Conservation (phyloP, 805 yeast genomes). For the Brettanomyces bruxellensis region DNA sequence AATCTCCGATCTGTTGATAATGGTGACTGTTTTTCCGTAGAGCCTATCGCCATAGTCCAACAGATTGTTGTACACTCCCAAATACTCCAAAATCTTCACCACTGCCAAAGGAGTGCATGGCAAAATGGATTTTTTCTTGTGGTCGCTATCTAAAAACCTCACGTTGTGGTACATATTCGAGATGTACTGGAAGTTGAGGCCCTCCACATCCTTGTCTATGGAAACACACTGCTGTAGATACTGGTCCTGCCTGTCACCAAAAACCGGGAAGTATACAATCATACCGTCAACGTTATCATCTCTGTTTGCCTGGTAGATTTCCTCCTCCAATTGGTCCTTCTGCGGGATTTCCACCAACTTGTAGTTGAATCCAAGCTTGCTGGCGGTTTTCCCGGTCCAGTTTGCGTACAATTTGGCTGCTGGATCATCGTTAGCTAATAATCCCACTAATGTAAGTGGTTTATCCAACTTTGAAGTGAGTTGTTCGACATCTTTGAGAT, state of each 20-base stretch:
- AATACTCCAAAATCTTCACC: slow-evolving; percentile 84
- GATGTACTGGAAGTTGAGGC: slow-evolving; percentile 81
- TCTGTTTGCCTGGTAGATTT: slow-evolving; percentile 70
- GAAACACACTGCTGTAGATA: slow-evolving; percentile 89
- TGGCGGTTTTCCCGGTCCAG: slow-evolving; percentile 91
- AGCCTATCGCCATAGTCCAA: slow-evolving; percentile 85
- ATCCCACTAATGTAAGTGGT: slow-evolving; percentile 78
- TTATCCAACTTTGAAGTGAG: slow-evolving; percentile 43
- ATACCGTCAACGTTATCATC: slow-evolving; percentile 79
- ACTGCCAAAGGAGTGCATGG: slow-evolving; percentile 97
- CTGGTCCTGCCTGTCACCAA: slow-evolving; percentile 91
- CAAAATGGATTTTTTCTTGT: slow-evolving; percentile 69
- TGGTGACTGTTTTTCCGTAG: slow-evolving; percentile 85
- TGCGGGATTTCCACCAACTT: slow-evolving; percentile 55
- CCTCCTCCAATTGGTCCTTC: slow-evolving; percentile 80
- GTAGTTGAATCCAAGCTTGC: slow-evolving; percentile 76
- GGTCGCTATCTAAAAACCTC: slow-evolving; percentile 64
- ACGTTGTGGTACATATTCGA: slow-evolving; percentile 93
- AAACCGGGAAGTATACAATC: slow-evolving; percentile 96
- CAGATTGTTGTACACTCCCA: slow-evolving; percentile 77
- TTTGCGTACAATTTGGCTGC: slow-evolving; percentile 93
- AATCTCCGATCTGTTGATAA: slow-evolving; percentile 91
- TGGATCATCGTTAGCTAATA: slow-evolving; percentile 87
- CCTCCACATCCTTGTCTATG: slow-evolving; percentile 93
- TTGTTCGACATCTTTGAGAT: slow-evolving; percentile 57